Base-by-base conservation (phyloP, 139 green algal species). In the Chlorella vulgaris region DNA sequence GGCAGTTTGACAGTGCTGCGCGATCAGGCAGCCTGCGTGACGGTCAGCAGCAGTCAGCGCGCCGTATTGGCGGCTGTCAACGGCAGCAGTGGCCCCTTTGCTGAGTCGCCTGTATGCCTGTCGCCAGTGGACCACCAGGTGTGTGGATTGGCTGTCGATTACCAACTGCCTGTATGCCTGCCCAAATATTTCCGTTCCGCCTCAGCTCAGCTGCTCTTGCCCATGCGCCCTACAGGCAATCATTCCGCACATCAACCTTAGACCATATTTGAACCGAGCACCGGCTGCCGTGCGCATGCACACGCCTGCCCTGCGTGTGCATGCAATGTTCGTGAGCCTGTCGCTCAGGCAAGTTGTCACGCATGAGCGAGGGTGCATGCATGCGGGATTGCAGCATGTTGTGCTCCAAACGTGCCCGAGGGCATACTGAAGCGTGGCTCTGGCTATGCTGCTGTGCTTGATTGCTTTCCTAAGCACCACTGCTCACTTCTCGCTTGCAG, bases 91-190 rank as follows among this genome's bases (percentile, higher is more conserved):
- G 18, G 28, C n/a, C 13, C 70, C n/a, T n/a, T n/a, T 22, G 31
- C 26, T 26, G 40, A 35, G 19, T 2, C 24, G 29, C 29, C 43
- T 29, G 24, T 24, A 8, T 2, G 31, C 69, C 70, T 47, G 28
- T 78, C 70, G 5, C 70, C 70, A 5, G 65, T 78, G 33, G 70
- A 78, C 42, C 60, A 76, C 43, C 70, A 78, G 70, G 65, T 47
- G 65, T 31, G 18, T 65, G 55, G 5, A n/a, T 65, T n/a, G 21
- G 55, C 55, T 65, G 55, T 10, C 47, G n/a, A n/a, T n/a, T n/a
- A n/a, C n/a, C n/a, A n/a, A n/a, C n/a, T n/a, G n/a, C n/a, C n/a
- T n/a, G n/a, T n/a, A n/a, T n/a, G n/a, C n/a, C n/a, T n/a, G n/a
- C n/a, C n/a, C n/a, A n/a, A 58, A 58, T 15, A 10, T 24, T 15